Base-by-base conservation (phyloP, 73 alveolate species). In the Strombidium stylifer region DNA sequence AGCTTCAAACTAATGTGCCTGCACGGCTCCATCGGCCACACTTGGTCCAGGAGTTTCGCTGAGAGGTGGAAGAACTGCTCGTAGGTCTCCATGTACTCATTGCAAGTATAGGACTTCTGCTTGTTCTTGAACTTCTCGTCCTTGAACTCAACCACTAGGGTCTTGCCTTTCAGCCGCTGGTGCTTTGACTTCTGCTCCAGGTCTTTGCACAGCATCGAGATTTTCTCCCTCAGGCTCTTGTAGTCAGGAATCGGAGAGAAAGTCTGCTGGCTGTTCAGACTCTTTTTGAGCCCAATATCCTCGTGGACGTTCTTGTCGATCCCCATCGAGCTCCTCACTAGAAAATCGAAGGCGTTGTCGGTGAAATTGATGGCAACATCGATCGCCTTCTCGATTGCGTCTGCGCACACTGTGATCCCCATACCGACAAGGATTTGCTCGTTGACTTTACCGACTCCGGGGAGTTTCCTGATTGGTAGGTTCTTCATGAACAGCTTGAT, bases 361-460 rank as follows among this genome's bases (percentile, higher is more conserved):
- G 65, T 69, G 34, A 81, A 73, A 27, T 56, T 42, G 2, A 86
- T 50, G 42, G 16, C 37, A 12, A 89, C 27, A 19, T 85, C 93
- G 26, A 41, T 55, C 8, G 80, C 54, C 40, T 82, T 89, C 3
- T 69, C 68, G 11, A 79, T 19, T 0, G 82, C 74, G 58, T 89
- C 87, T 35, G 45, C 39, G 35, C 97, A 89, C 0, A 50, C 55
- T 14, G 47, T 46, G 7, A 86, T 57, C 0, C 92, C 92, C 21
- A 89, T 69, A 1, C 86, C 92, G 25, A 68, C 72, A 41, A 91
- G 68, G 49, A 56, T 51, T 67, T 66, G 54, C 47, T 88, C 96
- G 8, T 80, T 54, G n/a, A 82, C 92, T 59, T 79, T 75, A 12
- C 99, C 99, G 18, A 91, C 77, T 12, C 97, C 97, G 0, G 97